Evolutionary conservation across 345 rosid genomes (phyloP), one percentile per base, ranked within the genome.

Genomic region (Citrus maxima): DNA sequence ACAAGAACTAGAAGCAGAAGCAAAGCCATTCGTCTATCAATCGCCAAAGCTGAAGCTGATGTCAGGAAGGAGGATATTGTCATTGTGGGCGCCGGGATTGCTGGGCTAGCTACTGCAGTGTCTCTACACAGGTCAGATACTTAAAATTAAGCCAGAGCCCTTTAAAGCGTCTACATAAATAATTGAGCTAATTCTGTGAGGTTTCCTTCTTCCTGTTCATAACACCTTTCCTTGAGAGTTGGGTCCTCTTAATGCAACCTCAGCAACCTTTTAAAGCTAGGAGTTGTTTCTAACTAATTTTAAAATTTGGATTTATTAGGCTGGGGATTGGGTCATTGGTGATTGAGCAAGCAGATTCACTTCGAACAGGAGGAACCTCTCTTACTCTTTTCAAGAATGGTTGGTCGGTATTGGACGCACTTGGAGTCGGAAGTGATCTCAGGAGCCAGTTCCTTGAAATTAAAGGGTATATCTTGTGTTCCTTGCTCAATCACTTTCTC

Each of bases 371-470:
- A 22, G 99, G 98, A 82, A 87, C 96, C 67, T 95, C 99, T 24
- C 88, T 95, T 66, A 93, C 99, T 14, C 93, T 93, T 30, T 93
- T 93, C 86, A 93, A 95, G 89, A 95, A 95, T 65, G 99, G 99
- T 21, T 95, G 99, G 98, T 83, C 94, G 51, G 97, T 95, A 18
- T 87, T 93, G 84, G 98, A 93, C 79, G 93, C 93, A 1, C 88
- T 95, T 34, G 96, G 97, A 7, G 90, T 95, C 22, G 99, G 90
- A 13, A 84, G 84, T 71, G 88, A 90, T 10, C 97, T 95, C 75
- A 88, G 99, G 74, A 80, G 79, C 10, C 97, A 93, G 54, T 95
- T 91, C 62, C 84, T 93, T 40, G 98, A 92, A 76, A 92, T 95
- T 76, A 82, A 95, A 90, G 96, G 99, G 99, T 92, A 80, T 66